These are phyloP conservation scores for Stygiomarasmius scandens DNA, from an alignment of 1,284 basidiomycete species.

Conservation along the genomic window DNA sequence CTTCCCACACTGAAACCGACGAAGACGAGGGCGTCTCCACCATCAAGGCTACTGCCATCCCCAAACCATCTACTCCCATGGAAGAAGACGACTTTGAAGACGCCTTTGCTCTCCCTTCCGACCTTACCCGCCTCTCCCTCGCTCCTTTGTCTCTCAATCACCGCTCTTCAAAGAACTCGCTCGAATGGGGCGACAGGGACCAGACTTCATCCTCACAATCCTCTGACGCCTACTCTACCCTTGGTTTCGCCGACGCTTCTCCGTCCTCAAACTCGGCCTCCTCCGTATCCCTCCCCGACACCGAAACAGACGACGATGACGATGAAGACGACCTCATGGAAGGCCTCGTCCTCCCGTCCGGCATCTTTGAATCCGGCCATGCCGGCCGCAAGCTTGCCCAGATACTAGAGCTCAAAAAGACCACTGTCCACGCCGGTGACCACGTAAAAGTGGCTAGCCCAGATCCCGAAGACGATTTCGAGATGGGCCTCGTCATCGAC, in stretches of 20 bases:
- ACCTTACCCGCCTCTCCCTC: constrained; percentile 77
- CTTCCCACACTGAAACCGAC: constrained; percentile 69
- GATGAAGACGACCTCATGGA: constrained; percentile 74
- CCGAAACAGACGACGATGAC: constrained; percentile 68
- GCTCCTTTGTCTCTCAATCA: constrained; percentile 71
- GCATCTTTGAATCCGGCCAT: constrained; percentile 71
- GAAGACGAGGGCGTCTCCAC: constrained; percentile 80
- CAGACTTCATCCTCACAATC: constrained; percentile 80
- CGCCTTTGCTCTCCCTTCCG: constrained; percentile 74
- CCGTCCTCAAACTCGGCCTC: constrained; percentile 72
- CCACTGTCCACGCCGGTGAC: constrained; percentile 48
- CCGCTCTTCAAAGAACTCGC: constrained; percentile 74
- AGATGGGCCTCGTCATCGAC: constrained; percentile 78
- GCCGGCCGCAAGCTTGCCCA: constrained; percentile 67
- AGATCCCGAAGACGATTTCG: constrained; percentile 80
- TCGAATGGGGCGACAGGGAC: constrained; percentile 84
- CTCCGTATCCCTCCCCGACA: constrained; percentile 65
- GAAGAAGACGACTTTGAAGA: constrained; percentile 78
- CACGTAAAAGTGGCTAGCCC: constrained; percentile 55
- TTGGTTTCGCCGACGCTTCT: constrained; percentile 72
- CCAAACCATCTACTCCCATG: constrained; percentile 42
- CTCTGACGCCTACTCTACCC: constrained; percentile 77
- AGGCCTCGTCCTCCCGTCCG: constrained; percentile 74
- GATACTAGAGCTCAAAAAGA: constrained; percentile 77
- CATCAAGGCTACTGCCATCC: constrained; percentile 68